Conservation (phyloP, 2,329 filamentous ascomycete species). For the Aureobasidium namibiae region DNA sequence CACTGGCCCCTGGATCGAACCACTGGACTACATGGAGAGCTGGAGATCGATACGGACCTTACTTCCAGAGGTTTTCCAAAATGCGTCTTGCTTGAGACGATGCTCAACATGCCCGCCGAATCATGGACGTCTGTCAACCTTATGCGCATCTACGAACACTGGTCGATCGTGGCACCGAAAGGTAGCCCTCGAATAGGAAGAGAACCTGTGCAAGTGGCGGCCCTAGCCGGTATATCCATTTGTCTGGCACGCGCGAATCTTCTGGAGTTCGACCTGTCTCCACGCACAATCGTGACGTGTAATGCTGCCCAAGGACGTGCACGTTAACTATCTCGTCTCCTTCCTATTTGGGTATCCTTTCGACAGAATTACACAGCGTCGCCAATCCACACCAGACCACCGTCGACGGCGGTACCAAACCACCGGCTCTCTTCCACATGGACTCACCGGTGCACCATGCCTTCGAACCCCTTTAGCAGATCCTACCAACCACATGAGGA, state of each 20-base stretch:
- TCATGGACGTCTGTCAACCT: no score
- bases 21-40: not conserved
- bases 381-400: not conserved
- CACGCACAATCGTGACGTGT: not conserved
- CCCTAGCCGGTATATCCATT: no score
- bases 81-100: not conserved
- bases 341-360: not conserved
- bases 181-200: not conserved
- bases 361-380: not conserved
- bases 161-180: not conserved
- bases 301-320: not conserved
- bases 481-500: not conserved
- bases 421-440: not conserved
- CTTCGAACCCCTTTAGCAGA: not conserved
- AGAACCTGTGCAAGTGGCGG: no score
- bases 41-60: not conserved
- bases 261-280: not conserved
- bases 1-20: not conserved
- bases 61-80: no score
- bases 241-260: not conserved
- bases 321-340: not conserved
- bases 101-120: no score
- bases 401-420: not conserved
- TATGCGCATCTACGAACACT: not conserved
- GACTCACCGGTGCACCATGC: not conserved